Evolutionary conservation across 176 grass and related monocot species (phyloP).

Genomic region (barley (Hordeum vulgare)): MorexV3_pseudomolecules_assembly NC_058518.1:454648741-454649240

Average conservation of each 20-base stretch:
- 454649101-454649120: background rate
- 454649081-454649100: background rate
- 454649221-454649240: background rate
- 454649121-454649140: background rate
- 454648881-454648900: constrained; percentile 39
- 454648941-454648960: constrained; percentile 11
- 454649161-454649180: background rate
- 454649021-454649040: background rate
- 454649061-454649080: background rate
- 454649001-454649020: constrained; percentile 18
- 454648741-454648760: constrained; percentile 62
- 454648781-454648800: constrained; percentile 53
- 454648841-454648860: constrained; percentile 47
- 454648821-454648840: constrained; percentile 36
- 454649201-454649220: background rate
- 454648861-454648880: constrained; percentile 22
- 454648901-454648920: constrained; percentile 34
- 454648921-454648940: constrained; percentile 36
- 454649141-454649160: background rate
- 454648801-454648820: constrained; percentile 51
- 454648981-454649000: background rate
- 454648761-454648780: constrained; percentile 46
- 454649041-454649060: background rate
- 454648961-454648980: constrained; percentile 7
- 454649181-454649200: background rate